These are phyloP conservation scores for Termitomyces heimii DNA, from an alignment of 768 basidiomycete genomes.

Conservation along the genomic window DNA sequence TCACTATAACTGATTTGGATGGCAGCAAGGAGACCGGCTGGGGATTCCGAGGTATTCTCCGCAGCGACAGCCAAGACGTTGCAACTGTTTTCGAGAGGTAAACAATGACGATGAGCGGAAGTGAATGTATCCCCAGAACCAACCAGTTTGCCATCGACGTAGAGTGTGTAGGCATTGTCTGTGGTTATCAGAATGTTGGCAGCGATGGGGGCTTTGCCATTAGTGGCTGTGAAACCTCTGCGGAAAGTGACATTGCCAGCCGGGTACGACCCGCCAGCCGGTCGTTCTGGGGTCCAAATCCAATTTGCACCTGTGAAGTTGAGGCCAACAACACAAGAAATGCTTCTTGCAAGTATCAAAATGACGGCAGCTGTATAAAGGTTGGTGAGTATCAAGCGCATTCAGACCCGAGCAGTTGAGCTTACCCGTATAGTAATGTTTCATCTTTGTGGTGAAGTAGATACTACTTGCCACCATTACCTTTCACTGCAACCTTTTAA, in stretches of 20 bases:
- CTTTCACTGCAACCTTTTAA: neutral
- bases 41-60: constrained; percentile 9
- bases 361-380: neutral
- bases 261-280: constrained; percentile 13
- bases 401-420: neutral
- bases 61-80: constrained; percentile 28
- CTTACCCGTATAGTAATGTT: neutral
- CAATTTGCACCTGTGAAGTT: constrained; percentile 17
- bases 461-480: neutral
- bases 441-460: neutral
- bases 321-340: constrained; percentile 4
- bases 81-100: constrained; percentile 17
- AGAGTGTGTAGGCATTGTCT: constrained; percentile 25
- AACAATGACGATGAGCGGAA: constrained; percentile 21
- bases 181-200: constrained; percentile 24
- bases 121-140: constrained; percentile 15
- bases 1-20: constrained; percentile 25
- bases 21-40: constrained; percentile 24
- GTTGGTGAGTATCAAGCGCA: neutral
- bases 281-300: constrained; percentile 26
- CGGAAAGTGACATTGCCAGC: constrained; percentile 23
- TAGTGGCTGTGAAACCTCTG: constrained; percentile 18
- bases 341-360: constrained; percentile 4
- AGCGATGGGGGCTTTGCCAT: constrained; percentile 20
- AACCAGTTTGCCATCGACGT: constrained; percentile 23